Conservation (phyloP, 306 rosid species). For the Dryas alaskensis region DNA sequence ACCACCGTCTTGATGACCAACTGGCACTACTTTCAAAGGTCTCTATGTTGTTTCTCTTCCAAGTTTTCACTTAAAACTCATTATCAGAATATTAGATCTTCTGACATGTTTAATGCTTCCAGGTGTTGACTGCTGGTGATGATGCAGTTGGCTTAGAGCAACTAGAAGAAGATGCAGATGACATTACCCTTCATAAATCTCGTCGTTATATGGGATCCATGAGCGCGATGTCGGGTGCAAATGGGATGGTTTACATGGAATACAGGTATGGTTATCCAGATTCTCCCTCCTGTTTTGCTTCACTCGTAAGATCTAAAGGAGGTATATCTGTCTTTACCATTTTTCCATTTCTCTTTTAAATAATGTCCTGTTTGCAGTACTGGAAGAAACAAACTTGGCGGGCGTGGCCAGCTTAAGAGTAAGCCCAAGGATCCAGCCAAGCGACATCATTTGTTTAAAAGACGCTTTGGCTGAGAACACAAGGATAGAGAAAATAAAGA, state of each 20-base stretch:
- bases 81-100: neutral
- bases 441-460: conserved; percentile 69
- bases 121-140: conserved; percentile 89
- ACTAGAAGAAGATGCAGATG: conserved; percentile 87
- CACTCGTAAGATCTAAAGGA: neutral
- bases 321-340: neutral
- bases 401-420: conserved; percentile 59
- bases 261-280: conserved; percentile 53
- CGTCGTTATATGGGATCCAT: conserved; percentile 72
- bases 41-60: conserved; percentile 18
- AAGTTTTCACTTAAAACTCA: conserved; percentile 11
- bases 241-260: conserved; percentile 92
- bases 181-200: conserved; percentile 64
- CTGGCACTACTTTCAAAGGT: conserved; percentile 87
- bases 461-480: conserved; percentile 43
- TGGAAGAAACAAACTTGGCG: conserved; percentile 48
- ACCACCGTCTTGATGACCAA: conserved; percentile 73
- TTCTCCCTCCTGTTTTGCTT: neutral
- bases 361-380: conserved; percentile 45
- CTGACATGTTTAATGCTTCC: conserved; percentile 24
- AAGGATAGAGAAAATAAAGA: neutral
- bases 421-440: conserved; percentile 89
- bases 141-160: conserved; percentile 90
- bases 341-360: conserved; percentile 3
- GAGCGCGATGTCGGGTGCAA: conserved; percentile 96